phyloP scores from a whole-genome alignment of 768 basidiomycete species.

The Pleurotus giganteus region DNA sequence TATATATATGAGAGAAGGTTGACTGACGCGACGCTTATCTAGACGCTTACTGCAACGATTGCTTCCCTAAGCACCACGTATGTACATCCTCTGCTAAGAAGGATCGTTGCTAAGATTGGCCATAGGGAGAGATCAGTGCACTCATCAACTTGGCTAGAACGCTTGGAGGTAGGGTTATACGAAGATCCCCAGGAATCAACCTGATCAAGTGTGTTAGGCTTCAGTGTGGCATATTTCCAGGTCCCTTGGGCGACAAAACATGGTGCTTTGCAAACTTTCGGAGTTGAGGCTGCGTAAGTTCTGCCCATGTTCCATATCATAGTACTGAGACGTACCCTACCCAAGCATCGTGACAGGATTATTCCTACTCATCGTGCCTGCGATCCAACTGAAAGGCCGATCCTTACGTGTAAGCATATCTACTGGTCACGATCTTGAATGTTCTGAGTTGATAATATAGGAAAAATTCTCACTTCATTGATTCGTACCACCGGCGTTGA shows the following conservation, averaged over 20 bases:
- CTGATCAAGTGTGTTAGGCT: constrained; percentile 23
- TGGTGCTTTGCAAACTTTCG: constrained; percentile 54
- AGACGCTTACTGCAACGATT: constrained; percentile 45
- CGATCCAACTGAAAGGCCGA: constrained; percentile 44
- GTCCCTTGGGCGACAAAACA: constrained; percentile 51
- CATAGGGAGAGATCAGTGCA: constrained; percentile 52
- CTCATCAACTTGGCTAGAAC: constrained; percentile 52
- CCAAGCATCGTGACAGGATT: constrained; percentile 44
- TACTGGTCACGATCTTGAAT: not conserved
- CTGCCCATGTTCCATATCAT: not conserved
- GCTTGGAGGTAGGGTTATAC: constrained; percentile 35
- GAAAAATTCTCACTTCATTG: constrained; percentile 8
- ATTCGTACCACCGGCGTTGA: not conserved
- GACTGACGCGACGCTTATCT: not conserved
- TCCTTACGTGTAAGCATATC: constrained; percentile 33
- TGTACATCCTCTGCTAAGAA: constrained; percentile 1
- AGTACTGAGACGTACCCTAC: not conserved
- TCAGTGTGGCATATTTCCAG: constrained; percentile 58
- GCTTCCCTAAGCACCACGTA: constrained; percentile 44
- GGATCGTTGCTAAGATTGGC: not conserved
- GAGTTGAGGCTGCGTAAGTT: constrained; percentile 51
- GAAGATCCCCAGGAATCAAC: not conserved
- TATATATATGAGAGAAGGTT: constrained; percentile 30
- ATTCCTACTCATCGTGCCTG: constrained; percentile 48
- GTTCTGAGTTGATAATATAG: not conserved